Conservation (phyloP, 768 basidiomycete species). For the Collybiopsis luxurians region DNA sequence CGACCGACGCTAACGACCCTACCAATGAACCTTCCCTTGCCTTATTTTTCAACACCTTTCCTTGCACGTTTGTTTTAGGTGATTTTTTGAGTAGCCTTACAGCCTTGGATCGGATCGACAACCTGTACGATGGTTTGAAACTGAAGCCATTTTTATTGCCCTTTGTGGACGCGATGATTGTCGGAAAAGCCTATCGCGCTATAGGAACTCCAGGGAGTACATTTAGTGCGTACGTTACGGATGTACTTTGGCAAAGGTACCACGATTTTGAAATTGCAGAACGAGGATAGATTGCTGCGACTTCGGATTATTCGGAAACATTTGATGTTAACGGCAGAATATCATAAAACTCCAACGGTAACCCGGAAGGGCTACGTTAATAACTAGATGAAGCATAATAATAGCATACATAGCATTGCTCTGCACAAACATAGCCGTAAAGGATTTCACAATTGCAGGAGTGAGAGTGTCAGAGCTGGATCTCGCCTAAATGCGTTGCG, state of each 20-base stretch:
- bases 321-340: too few species aligned
- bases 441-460: too few species aligned
- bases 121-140: constrained; percentile 45
- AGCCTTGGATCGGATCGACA: constrained; percentile 33
- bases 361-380: too few species aligned
- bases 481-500: constrained; percentile 1
- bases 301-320: too few species aligned
- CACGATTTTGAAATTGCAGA: constrained; percentile 51
- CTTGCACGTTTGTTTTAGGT: constrained; percentile 57
- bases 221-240: constrained; percentile 66
- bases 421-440: neutral
- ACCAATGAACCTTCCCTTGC: constrained; percentile 38
- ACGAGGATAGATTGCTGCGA: constrained; percentile 32
- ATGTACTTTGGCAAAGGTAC: constrained; percentile 63
- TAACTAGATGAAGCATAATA: too few species aligned
- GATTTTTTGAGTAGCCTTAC: constrained; percentile 41
- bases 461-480: too few species aligned
- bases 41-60: constrained; percentile 52
- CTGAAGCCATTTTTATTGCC: constrained; percentile 52
- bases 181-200: constrained; percentile 52
- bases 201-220: constrained; percentile 76
- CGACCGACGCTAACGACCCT: constrained; percentile 54
- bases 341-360: too few species aligned
- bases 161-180: constrained; percentile 71
- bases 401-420: too few species aligned